Evolutionary conservation across 139 green algal species (phyloP), one percentile per base, ranked within the genome.

Genomic region (Chlorella sorokiniana): DNA sequence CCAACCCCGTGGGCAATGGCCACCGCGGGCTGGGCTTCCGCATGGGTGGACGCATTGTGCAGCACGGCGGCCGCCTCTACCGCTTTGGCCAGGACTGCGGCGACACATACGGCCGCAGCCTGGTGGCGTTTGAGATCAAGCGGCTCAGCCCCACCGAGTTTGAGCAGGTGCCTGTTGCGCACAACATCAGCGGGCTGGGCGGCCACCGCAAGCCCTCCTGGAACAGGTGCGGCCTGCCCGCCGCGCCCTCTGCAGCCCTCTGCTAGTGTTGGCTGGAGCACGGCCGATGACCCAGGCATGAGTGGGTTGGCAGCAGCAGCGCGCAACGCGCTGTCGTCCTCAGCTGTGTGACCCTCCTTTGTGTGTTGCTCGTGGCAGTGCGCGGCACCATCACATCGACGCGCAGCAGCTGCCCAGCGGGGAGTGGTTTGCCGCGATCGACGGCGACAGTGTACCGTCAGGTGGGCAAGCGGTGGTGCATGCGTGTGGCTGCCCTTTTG

Each of bases 51-150:
- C 69, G 85, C 44, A 64, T 81, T 23, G 22, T 91, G 9, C 54
- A 83, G 70, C 40, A 85, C 40, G 35, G 78, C 8, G 85, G 77
- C 14, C 45, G 73, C 35, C 71, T 90, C 25, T 87, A 84, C 62
- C 80, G 87, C 54, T 90, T 90, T 75, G 87, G 81, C 16, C 87
- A 91, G 82, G 87, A 91, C 81, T 90, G 85, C 61, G 51, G 44
- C 31, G 22, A 42, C 73, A 89, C 82, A 8, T 91, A 91, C 29
- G 87, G 87, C 18, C 74, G 84, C 76, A 76, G 76, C 54, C 74
- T 81, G 54, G 74, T 56, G 74, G 56, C 59, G 10, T 70, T 42
- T 41, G 56, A 81, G 74, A 56, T 81, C 25, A 81, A 54, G 1
- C 54, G 70, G 56, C 74, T 81, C 25, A 42, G 79, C 25, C 52